Evolutionary conservation across 2,329 filamentous ascomycete genomes (phyloP), one percentile per base, ranked within the genome.

Genomic region (Achaetomium macrosporum): DNA sequence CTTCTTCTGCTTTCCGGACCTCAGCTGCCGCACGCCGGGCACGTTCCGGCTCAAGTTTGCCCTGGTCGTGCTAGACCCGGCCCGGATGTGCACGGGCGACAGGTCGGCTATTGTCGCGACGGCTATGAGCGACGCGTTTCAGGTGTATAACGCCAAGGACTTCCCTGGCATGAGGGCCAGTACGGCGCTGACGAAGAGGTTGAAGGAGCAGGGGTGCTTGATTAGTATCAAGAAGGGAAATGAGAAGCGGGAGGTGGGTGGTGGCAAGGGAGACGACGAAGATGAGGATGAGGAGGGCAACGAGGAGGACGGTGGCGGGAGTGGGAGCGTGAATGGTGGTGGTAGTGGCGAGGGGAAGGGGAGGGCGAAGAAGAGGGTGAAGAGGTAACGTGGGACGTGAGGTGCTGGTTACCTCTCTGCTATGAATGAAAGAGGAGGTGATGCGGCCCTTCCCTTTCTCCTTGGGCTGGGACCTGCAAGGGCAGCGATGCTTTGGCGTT

Each of bases 201-300:
- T 93, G 53, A 88, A 89, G 67, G 77, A 87, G 62, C 88, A 92
- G 69, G 88, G 88, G 4, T 88, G 88, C 63, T 83, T 90, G 46
- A 90, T 93, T 56, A 88, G 88, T 35, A 88, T 92, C 57, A 92
- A 92, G 72, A 93, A 92, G 66, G 88, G 88, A 13, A 90, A 88
- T 59, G 85, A 90, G 54, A 83, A 81, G 68, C 72, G 71, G 15
- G 68, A 60, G 37, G 40, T 33, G 19, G 45, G 41, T 17, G 50
- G 46, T 2, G 47, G 51, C 11, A 73, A 74, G n/a, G 73, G 71
- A 37, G 73, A 72, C 13, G 73, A 72, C 3, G 74, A 75, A 16
- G 74, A 72, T 3, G 72, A 74, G 2, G 70, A 71, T 3, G 70
- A 72, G 10, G 69, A 57, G 2, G 55, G 56, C 1, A 53, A 52